These are phyloP conservation scores for Dendrobium catenatum DNA, from an alignment of 106 monocot genomes.

Conservation along the genomic window DNA sequence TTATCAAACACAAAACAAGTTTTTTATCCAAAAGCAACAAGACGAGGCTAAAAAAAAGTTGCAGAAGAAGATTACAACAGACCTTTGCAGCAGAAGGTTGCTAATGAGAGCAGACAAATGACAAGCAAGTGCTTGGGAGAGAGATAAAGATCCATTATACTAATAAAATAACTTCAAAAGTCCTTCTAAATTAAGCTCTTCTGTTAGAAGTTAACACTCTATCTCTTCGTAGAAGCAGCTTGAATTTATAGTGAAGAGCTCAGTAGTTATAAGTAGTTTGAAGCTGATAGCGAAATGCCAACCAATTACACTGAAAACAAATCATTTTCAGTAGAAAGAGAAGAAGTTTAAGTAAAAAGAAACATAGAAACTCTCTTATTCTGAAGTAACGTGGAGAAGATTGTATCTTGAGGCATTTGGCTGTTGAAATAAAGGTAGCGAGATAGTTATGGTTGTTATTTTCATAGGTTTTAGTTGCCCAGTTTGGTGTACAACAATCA, in stretches of 20 bases:
- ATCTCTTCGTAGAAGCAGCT: background rate
- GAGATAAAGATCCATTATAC: background rate
- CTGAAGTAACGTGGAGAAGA: no score
- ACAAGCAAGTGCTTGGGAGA: slow-evolving; percentile 7
- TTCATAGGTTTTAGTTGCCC: background rate
- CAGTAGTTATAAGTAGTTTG: background rate
- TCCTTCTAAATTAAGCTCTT: background rate
- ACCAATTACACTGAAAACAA: background rate
- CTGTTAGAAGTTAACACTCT: background rate
- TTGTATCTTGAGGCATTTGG: no score
- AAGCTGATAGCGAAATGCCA: background rate
- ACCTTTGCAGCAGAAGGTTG: slow-evolving; percentile 20
- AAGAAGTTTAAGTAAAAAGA: background rate
- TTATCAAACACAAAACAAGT: background rate
- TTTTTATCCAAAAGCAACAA: no score
- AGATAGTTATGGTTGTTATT: slow-evolving; percentile 5
- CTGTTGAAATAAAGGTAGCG: background rate
- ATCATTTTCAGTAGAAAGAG: background rate
- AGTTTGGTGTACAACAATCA: slow-evolving; percentile 12
- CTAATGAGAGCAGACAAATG: slow-evolving; percentile 12
- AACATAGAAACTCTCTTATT: no score
- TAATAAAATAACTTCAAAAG: background rate
- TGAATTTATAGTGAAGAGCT: background rate
- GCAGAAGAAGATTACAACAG: background rate
- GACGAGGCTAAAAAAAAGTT: background rate